phyloP scores from a whole-genome alignment of 306 rosid genomes.

The Cucumis melo region DNA sequence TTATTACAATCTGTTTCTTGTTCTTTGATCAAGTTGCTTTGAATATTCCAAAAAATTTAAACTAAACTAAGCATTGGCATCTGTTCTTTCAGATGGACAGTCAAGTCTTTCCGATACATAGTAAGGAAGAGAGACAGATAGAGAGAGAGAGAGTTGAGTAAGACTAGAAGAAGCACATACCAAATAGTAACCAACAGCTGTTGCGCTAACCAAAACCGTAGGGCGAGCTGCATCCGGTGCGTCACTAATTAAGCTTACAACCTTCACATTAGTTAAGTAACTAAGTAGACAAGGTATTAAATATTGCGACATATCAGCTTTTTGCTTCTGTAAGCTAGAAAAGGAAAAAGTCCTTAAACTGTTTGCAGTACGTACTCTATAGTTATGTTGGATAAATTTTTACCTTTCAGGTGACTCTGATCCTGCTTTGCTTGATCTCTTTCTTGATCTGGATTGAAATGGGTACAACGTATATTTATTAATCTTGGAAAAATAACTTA shows the following conservation, averaged over 20 bases:
- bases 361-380: neutral
- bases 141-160: neutral
- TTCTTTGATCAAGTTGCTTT: neutral
- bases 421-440: constrained; percentile 89
- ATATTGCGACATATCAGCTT: neutral
- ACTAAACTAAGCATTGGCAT: neutral
- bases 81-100: neutral
- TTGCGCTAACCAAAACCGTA: constrained; percentile 76
- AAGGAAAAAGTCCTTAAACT: neutral
- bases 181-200: constrained; percentile 96
- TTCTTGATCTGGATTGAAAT: constrained; percentile 56
- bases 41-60: neutral
- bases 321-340: neutral
- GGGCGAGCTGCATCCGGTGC: constrained; percentile 67
- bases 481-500: neutral
- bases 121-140: neutral
- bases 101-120: neutral
- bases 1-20: neutral
- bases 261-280: constrained; percentile 43
- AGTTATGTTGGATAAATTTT: constrained; percentile 8
- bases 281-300: constrained; percentile 14
- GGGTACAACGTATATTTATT: neutral
- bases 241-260: constrained; percentile 62
- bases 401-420: constrained; percentile 83
- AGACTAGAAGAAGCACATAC: constrained; percentile 24